Conservation (phyloP, 1,139 yeast genomes). For the Scheffersomyces cryptocercus region DNA sequence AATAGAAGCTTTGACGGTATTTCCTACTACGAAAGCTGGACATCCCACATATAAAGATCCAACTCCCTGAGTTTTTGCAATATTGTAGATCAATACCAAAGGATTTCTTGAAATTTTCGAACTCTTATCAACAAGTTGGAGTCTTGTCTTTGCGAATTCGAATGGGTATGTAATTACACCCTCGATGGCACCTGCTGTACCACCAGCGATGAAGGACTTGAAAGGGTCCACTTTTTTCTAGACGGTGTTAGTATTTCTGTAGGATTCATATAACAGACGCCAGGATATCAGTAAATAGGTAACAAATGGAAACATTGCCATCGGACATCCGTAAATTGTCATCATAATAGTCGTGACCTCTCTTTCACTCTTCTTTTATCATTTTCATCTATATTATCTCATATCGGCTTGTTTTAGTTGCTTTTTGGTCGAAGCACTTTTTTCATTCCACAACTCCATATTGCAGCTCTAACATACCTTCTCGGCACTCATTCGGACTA, state of each 20-base stretch:
- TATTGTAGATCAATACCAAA: slow-evolving; percentile 68
- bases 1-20: slow-evolving; percentile 92
- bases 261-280: neutral
- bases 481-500: neutral
- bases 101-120: slow-evolving; percentile 80
- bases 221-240: slow-evolving; percentile 49
- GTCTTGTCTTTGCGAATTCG: slow-evolving; percentile 93
- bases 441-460: neutral
- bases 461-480: neutral
- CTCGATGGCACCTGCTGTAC: slow-evolving; percentile 92
- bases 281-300: no score
- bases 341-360: no score
- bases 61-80: slow-evolving; percentile 78
- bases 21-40: slow-evolving; percentile 95
- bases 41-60: slow-evolving; percentile 90
- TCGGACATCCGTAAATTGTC: no score
- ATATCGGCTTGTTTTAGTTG: no score
- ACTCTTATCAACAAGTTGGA: slow-evolving; percentile 77
- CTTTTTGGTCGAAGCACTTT: neutral
- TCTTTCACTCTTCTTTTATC: no score
- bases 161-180: slow-evolving; percentile 92
- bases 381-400: no score
- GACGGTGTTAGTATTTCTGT: slow-evolving; percentile 5
- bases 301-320: no score
- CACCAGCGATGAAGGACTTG: slow-evolving; percentile 89